Evolutionary conservation across 495 filamentous ascomycete genomes (phyloP).

Genomic region (Podospora fimiseda): DNA sequence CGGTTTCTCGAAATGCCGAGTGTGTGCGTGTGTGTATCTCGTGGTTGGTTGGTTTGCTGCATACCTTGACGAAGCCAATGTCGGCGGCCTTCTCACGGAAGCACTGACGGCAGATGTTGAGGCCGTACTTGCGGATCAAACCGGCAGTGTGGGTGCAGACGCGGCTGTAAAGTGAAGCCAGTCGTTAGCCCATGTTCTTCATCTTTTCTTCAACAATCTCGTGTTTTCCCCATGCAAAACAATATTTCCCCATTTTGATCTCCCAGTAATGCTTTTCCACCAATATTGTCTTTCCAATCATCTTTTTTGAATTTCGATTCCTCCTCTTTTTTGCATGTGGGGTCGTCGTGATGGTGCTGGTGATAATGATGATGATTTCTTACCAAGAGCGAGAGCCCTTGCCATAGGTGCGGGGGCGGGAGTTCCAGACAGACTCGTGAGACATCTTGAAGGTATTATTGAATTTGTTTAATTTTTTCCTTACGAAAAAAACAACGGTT

Average conservation of each 20-base stretch:
- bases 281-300: neutral
- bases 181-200: conserved; percentile 17
- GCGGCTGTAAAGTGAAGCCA: conserved; percentile 54
- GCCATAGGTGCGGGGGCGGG: conserved; percentile 90
- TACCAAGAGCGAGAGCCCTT: conserved; percentile 92
- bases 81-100: conserved; percentile 95
- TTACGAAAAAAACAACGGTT: conserved; percentile 9
- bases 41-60: conserved; percentile 12
- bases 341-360: neutral
- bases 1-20: neutral
- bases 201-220: conserved; percentile 14
- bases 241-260: neutral
- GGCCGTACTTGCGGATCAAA: conserved; percentile 98
- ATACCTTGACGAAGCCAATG: conserved; percentile 97
- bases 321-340: conserved; percentile 1
- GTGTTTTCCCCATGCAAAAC: neutral
- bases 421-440: conserved; percentile 99
- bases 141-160: conserved; percentile 92
- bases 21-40: conserved; percentile 2
- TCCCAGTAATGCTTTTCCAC: neutral
- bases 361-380: conserved; percentile 25
- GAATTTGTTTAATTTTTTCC: conserved; percentile 7
- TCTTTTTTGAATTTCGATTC: conserved; percentile 1
- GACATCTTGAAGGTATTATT: conserved; percentile 77
- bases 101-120: conserved; percentile 99